phyloP scores from a whole-genome alignment of 805 yeast genomes.

The Saccharomyces kudriavzevii region DNA sequence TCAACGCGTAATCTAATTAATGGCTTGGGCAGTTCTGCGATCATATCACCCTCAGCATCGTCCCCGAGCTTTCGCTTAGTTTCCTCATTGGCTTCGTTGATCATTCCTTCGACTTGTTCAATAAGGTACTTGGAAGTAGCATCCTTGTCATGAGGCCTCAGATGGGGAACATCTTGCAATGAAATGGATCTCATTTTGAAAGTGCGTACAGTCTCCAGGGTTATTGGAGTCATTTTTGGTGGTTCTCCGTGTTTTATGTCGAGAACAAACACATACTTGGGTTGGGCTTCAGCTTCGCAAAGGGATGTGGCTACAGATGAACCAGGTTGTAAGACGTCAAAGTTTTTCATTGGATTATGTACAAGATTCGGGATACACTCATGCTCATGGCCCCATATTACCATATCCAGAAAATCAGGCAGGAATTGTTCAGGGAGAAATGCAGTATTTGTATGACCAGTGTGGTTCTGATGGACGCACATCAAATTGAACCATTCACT shows the following conservation, averaged over 20 bases:
- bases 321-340: conserved; percentile 84
- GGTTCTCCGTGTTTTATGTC: conserved; percentile 53
- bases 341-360: conserved; percentile 46
- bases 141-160: conserved; percentile 54
- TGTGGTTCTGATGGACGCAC: conserved; percentile 88
- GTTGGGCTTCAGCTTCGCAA: conserved; percentile 72
- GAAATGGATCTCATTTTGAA: conserved; percentile 64
- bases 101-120: conserved; percentile 57
- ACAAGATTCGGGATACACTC: conserved; percentile 74
- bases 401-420: conserved; percentile 73
- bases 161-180: conserved; percentile 42
- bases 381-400: conserved; percentile 98
- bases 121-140: conserved; percentile 55
- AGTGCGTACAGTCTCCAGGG: conserved; percentile 62
- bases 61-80: conserved; percentile 34
- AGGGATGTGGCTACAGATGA: conserved; percentile 89
- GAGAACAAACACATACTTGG: conserved; percentile 67
- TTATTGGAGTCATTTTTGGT: conserved; percentile 39
- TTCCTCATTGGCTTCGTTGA: conserved; percentile 46
- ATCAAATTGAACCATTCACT: conserved; percentile 77
- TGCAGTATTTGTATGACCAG: conserved; percentile 69
- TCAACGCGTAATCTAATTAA: conserved; percentile 77
- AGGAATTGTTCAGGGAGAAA: conserved; percentile 78
- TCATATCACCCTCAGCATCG: conserved; percentile 12
- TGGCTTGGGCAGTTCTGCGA: conserved; percentile 59